A percentile compares a stretch with the other conserved stretches of the same genome.
phyloP scores from a whole-genome alignment of 2,329 filamentous ascomycete species.

The Xylaria sp. region DNA sequence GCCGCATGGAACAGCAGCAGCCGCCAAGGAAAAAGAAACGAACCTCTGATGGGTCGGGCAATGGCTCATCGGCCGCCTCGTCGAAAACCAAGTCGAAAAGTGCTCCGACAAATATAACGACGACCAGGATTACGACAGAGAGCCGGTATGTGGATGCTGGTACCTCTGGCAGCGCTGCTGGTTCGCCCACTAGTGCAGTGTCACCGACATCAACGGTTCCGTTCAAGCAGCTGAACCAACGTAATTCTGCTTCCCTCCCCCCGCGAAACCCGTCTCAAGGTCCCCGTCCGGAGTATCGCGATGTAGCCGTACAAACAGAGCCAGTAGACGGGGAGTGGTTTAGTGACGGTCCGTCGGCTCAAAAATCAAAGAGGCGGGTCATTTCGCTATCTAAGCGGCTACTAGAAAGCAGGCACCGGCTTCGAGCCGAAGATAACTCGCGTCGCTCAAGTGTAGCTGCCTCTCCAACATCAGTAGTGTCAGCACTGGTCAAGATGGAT shows the following conservation, averaged over 20 bases:
- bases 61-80: conserved; percentile 36
- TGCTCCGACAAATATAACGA: conserved; percentile 26
- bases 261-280: conserved; percentile 49
- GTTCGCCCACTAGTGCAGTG: conserved; percentile 53
- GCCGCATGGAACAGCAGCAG: conserved; percentile 65
- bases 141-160: conserved; percentile 58
- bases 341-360: conserved; percentile 45
- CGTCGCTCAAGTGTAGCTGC: conserved; percentile 38
- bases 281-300: conserved; percentile 53
- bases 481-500: conserved; percentile 47
- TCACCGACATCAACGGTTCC: conserved; percentile 46
- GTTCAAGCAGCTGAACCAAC: conserved; percentile 39
- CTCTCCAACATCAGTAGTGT: conserved; percentile 39
- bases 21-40: conserved; percentile 68
- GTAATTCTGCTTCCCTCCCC: conserved; percentile 38
- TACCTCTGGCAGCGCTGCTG: conserved; percentile 60
- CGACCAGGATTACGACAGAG: conserved; percentile 44
- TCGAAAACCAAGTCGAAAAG: conserved; percentile 48
- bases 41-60: conserved; percentile 57
- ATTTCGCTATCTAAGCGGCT: conserved; percentile 60
- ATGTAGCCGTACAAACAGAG: conserved; percentile 61
- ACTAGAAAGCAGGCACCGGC: conserved; percentile 54
- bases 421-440: conserved; percentile 49
- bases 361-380: conserved; percentile 53
- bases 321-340: conserved; percentile 60